Evolutionary conservation across 2,329 filamentous ascomycete species (phyloP), one percentile per base, ranked within the genome.

Genomic region (Pleomassaria siparia): DNA sequence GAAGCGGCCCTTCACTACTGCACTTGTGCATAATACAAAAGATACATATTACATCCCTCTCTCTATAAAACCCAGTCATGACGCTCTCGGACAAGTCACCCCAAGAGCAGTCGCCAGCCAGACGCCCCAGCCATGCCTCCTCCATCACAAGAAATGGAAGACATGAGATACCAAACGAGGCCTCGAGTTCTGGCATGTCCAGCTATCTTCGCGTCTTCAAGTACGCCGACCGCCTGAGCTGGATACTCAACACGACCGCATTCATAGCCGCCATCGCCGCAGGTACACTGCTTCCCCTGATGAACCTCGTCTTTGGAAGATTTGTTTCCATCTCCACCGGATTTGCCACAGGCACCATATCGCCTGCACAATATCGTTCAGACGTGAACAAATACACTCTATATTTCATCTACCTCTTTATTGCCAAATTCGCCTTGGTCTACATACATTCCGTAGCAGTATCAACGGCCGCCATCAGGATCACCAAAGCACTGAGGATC

Each of bases 391-490:
- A 67, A 37, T 69, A 63, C 46, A 67, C 72, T 70, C 71, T 91
- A 0, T 88, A 85, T 66, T 83, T 90, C 59, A 80, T 90, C 45
- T 82, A 83, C 46, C 74, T 91, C 6, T 91, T 90, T 65, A 68
- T 90, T 32, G 86, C 74, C 12, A 82, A 85, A 40, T 84, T 88
- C 55, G 62, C 72, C 15, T 71, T 88, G 32, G 81, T 80, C 50
- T 89, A 88, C 37, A 59, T 64, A 6, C 60, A 67, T 43, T 63
- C 62, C 18, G 15, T 74, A 2, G 59, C 59, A 25, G 59, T 81
- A 16, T 80, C 76, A 2, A 76, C 80, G 30, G 71, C 77, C 3
- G 78, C 79, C 2, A 76, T 77, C 43, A 71, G 78, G 9, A 77
- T 78, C 3, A 78, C 78, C 2, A 75, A 77, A 46, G 76, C 67